These are phyloP conservation scores for Podaxis sp. DNA, from an alignment of 768 basidiomycete species.

Conservation along the genomic window DNA sequence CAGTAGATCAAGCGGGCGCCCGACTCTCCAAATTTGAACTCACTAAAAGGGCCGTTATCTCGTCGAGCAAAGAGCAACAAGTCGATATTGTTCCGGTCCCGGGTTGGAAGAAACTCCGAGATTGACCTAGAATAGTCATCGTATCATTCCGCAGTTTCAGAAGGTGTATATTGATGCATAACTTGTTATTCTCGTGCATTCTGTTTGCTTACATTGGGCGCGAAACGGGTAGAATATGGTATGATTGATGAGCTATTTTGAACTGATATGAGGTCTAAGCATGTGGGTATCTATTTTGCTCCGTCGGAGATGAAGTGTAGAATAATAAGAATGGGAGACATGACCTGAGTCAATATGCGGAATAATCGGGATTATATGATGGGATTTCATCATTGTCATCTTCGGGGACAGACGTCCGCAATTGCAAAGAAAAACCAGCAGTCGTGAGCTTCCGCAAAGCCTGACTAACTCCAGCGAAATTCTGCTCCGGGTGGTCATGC, in stretches of 20 bases:
- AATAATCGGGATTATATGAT: not conserved
- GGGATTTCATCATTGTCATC: not conserved
- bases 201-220: too few relatives aligned
- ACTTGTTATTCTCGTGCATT: too few relatives aligned
- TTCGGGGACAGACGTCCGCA: not conserved
- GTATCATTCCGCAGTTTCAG: not conserved
- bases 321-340: not conserved
- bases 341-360: not conserved
- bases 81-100: constrained; percentile 26
- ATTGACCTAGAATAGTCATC: not conserved
- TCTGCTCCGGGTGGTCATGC: not conserved
- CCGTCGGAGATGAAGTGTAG: too few relatives aligned
- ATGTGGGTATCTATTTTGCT: too few relatives aligned
- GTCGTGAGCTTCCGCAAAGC: not conserved
- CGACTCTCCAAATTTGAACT: constrained; percentile 25
- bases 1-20: constrained; percentile 22
- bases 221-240: too few relatives aligned
- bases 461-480: not conserved
- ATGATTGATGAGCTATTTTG: too few relatives aligned
- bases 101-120: constrained; percentile 26
- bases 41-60: constrained; percentile 22
- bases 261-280: too few relatives aligned
- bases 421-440: not conserved
- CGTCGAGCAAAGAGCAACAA: constrained; percentile 25
- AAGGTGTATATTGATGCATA: too few relatives aligned